These are phyloP conservation scores for Candida labiduridarum DNA, from an alignment of 1,139 yeast genomes.

Conservation along the genomic window DNA sequence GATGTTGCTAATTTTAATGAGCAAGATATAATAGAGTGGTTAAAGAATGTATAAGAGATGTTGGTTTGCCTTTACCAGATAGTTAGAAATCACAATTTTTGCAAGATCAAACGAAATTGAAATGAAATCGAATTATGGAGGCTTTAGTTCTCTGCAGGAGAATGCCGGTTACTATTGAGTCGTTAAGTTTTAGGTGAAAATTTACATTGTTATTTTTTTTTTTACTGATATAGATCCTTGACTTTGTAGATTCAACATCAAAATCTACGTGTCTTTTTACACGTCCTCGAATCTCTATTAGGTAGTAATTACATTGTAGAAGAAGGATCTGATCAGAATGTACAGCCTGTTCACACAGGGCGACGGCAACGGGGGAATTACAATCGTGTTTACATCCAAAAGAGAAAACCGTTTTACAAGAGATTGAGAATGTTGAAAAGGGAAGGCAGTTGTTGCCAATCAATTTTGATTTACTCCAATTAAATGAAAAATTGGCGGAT, in stretches of 20 bases:
- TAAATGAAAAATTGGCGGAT: neutral
- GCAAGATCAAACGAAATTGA: neutral
- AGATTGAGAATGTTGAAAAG: slow-evolving; percentile 5
- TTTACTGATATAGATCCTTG: neutral
- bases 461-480: slow-evolving; percentile 2
- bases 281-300: neutral
- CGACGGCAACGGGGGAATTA: neutral
- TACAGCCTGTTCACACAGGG: slow-evolving; percentile 2
- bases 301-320: neutral
- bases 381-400: neutral
- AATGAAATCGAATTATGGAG: neutral
- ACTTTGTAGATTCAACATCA: neutral
- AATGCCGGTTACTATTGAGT: neutral
- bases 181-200: neutral
- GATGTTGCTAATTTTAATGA: slow-evolving; percentile 49
- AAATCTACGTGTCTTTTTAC: neutral
- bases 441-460: neutral
- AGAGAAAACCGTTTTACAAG: slow-evolving; percentile 3
- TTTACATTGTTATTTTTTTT: neutral
- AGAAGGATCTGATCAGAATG: neutral
- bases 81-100: no score
- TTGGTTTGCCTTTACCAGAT: no score
- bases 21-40: slow-evolving; percentile 58
- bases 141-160: neutral
- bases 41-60: slow-evolving; percentile 24